A percentile compares a stretch with the other conserved stretches of the same genome.
Conservation (phyloP, 2,329 filamentous ascomycete species). For the Alternaria angustiovoidea region DNA sequence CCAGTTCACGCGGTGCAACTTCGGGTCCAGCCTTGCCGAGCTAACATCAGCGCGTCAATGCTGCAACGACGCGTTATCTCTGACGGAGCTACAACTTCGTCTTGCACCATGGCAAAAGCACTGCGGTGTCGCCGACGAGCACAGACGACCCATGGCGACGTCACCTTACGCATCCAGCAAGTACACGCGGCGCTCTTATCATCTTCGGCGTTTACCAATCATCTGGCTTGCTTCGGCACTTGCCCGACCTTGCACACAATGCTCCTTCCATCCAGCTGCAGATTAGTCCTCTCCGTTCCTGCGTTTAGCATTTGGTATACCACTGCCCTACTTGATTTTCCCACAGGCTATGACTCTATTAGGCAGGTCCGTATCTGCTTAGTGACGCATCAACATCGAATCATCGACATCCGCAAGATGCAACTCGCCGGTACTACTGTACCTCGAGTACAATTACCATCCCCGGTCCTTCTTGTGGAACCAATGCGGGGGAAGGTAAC, state of each 20-base stretch:
- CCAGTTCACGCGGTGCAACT: not conserved
- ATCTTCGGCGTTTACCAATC: not conserved
- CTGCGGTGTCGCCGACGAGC: not conserved
- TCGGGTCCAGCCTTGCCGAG: slow-evolving; percentile 3
- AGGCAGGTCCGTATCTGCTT: not conserved
- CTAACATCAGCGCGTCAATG: not conserved
- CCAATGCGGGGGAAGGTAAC: not conserved
- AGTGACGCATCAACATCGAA: not conserved
- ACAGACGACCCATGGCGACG: not conserved
- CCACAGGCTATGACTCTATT: not conserved
- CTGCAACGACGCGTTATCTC: not conserved
- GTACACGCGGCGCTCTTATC: slow-evolving; percentile 7
- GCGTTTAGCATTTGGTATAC: not conserved
- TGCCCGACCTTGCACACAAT: not conserved
- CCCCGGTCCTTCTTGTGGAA: slow-evolving; percentile 1
- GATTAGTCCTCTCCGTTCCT: not conserved
- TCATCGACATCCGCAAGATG: not conserved
- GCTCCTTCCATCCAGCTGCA: slow-evolving; percentile 4
- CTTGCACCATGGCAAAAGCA: not conserved
- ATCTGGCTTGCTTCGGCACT: not conserved
- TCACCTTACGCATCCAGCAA: not conserved
- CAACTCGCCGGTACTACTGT: not conserved
- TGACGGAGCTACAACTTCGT: not conserved
- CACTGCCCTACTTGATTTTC: not conserved
- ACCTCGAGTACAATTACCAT: not conserved